Conservation (phyloP, 208 protist species). For the Angomonas ambiguus region DNA sequence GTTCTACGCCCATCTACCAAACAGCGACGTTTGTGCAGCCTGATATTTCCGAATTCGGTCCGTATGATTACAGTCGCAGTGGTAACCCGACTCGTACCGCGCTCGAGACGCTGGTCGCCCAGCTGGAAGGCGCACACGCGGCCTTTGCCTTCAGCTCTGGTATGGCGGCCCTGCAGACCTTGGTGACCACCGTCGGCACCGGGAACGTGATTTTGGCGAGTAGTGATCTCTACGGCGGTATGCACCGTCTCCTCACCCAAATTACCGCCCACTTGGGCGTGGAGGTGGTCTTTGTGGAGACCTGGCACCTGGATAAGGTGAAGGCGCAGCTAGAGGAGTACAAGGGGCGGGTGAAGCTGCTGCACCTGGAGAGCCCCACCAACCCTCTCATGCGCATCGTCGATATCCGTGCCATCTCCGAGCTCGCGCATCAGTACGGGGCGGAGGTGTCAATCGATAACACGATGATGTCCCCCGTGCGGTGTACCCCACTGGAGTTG, state of each 20-base stretch:
- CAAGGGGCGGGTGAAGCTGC: conserved; percentile 49
- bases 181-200: conserved; percentile 67
- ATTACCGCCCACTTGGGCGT: conserved; percentile 62
- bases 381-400: conserved; percentile 93
- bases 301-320: conserved; percentile 62
- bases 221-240: conserved; percentile 94
- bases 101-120: conserved; percentile 88
- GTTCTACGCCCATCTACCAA: conserved; percentile 88
- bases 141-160: conserved; percentile 87
- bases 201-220: conserved; percentile 79
- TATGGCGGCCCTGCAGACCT: conserved; percentile 81
- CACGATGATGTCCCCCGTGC: conserved; percentile 95
- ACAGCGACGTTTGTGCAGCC: conserved; percentile 90
- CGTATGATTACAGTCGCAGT: conserved; percentile 92
- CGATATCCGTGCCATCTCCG: conserved; percentile 80
- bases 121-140: conserved; percentile 87
- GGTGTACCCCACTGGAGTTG: conserved; percentile 90
- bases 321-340: conserved; percentile 34
- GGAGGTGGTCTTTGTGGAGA: conserved; percentile 85
- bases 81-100: conserved; percentile 93
- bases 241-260: conserved; percentile 88
- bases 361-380: conserved; percentile 94
- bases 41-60: conserved; percentile 70
- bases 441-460: conserved; percentile 93
- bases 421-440: conserved; percentile 62